A percentile compares a stretch with the other conserved stretches of the same genome.
phyloP scores from a whole-genome alignment of 1,284 basidiomycete genomes.

The Tylopilus orsonianus region DNA sequence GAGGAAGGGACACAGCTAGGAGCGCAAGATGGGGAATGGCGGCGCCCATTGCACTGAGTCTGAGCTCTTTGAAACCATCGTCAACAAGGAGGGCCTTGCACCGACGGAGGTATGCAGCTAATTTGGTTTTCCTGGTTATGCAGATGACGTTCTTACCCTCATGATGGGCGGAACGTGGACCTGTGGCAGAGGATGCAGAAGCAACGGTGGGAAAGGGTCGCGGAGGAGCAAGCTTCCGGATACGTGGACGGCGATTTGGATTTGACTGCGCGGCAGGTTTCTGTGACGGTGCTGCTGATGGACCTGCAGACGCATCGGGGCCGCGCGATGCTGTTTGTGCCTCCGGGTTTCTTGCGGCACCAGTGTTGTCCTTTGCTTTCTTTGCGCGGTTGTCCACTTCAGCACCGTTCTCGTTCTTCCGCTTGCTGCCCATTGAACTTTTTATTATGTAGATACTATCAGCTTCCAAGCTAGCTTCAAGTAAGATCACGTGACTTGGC shows the following conservation, averaged over 20 bases:
- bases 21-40: constrained; percentile 83
- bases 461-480: no score
- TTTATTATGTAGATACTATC: no score
- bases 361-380: constrained; percentile 17
- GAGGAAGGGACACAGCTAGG: constrained; percentile 70
- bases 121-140: constrained; percentile 73
- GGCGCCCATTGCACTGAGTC: constrained; percentile 82
- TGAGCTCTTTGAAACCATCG: constrained; percentile 79
- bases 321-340: background rate
- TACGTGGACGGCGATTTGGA: constrained; percentile 33
- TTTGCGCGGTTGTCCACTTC: constrained; percentile 12
- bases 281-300: constrained; percentile 1
- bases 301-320: constrained; percentile 3
- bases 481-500: constrained; percentile 12
- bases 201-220: constrained; percentile 77
- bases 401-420: constrained; percentile 20
- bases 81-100: constrained; percentile 76
- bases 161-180: constrained; percentile 71
- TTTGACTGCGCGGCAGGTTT: constrained; percentile 6
- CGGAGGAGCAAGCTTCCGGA: constrained; percentile 67
- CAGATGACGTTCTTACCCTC: constrained; percentile 77
- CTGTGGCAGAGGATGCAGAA: constrained; percentile 72
- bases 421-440: constrained; percentile 26
- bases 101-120: constrained; percentile 75
- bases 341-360: background rate